Base-by-base conservation (phyloP, 352 stramenopile species). In the Peronosclerospora sorghi region DNA sequence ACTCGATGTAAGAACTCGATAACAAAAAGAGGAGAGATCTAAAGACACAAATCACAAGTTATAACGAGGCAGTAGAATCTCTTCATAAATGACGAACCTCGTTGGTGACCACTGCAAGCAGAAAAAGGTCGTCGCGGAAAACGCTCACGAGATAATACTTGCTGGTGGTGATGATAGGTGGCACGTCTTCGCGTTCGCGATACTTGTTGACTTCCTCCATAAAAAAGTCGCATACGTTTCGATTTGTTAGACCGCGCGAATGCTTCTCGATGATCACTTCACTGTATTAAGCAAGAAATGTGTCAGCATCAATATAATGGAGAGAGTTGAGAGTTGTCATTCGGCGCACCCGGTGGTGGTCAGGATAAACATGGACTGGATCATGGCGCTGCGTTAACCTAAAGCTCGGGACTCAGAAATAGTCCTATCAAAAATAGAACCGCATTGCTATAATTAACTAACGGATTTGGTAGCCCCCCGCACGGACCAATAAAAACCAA, bases 181-280 rank as follows among this genome's bases (percentile, higher is more conserved):
- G 77, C 19, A 95, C 79, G 53, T 95, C 82, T 51, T 88, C 76
- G 7, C 78, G 75, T 49, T 86, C 71, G 20, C 75, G 73, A 58
- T 91, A 91, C 60, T 91, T 97, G 75, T 86, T 97, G 56, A 94
- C 94, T 50, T 96, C 81, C 45, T 97, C 87, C 93, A 97, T 97
- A 73, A 98, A 99, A 57, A 96, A 96, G 48, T 98, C 94, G 65
- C 95, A 98, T 39, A 98, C 83, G 47, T 86, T 95, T 45, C 96
- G 86, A 45, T 73, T 93, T 21, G 92, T 98, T 37, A 96, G 75
- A 2, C 86, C 92, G 19, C 95, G 89, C 84, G 96, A 98, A 65
- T 99, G 96, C 57, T 97, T 97, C 69, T 99, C 96, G 57, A 99
- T 97, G 50, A 98, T 85, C 36, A 98, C 85, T 73, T 98, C 94